phyloP scores from a whole-genome alignment of 805 yeast species.

The Candida sonorensis region DNA sequence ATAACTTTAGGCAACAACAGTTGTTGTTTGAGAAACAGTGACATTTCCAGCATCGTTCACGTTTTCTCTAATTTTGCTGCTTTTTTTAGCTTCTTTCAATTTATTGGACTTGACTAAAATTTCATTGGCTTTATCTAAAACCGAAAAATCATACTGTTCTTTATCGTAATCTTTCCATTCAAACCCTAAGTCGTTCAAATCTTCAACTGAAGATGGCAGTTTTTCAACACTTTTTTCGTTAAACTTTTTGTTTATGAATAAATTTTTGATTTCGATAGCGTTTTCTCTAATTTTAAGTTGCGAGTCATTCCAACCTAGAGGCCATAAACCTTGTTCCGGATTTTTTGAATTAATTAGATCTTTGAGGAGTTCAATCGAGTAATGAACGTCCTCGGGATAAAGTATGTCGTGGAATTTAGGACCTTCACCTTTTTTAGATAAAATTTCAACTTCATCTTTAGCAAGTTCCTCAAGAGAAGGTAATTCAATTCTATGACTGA shows the following conservation, averaged over 20 bases:
- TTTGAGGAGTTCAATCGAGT: slow-evolving; percentile 15
- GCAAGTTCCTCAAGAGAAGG: slow-evolving; percentile 44
- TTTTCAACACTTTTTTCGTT: neutral
- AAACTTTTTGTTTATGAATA: neutral
- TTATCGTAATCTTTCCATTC: too few relatives aligned
- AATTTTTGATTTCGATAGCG: neutral
- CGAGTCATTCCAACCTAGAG: neutral
- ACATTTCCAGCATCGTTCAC: too few relatives aligned
- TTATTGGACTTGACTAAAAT: too few relatives aligned
- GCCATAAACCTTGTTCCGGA: neutral
- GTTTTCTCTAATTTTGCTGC: too few relatives aligned
- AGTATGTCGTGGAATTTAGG: slow-evolving; percentile 42
- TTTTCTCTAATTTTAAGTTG: neutral
- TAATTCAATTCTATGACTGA: slow-evolving; percentile 45
- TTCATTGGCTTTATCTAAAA: too few relatives aligned
- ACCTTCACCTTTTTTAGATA: slow-evolving; percentile 37
- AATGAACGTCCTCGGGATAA: slow-evolving; percentile 53
- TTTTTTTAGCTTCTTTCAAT: too few relatives aligned
- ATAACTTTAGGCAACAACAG: too few relatives aligned
- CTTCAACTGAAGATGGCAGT: neutral
- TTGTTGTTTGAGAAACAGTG: too few relatives aligned
- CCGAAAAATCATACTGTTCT: too few relatives aligned
- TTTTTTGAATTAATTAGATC: neutral
- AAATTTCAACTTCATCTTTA: slow-evolving; percentile 33
- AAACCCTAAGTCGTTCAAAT: neutral